phyloP scores from a whole-genome alignment of 78 protist genomes.

The Chrysochromulina parva region DNA sequence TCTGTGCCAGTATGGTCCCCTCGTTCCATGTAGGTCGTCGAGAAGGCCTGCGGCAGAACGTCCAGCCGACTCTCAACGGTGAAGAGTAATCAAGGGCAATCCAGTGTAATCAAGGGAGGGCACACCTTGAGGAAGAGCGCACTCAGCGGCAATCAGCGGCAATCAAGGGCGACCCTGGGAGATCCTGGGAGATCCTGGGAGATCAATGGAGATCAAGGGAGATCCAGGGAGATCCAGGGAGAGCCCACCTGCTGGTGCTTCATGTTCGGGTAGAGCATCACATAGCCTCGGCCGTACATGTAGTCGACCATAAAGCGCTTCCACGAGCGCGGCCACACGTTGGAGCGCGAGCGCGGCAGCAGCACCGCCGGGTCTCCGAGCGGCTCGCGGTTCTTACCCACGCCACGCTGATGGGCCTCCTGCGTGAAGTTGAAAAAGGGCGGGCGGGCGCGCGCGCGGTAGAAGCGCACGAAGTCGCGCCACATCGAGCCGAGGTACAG shows the following conservation, averaged over 20 bases:
- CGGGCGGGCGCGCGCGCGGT: not conserved
- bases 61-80: too few relatives aligned
- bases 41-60: not conserved
- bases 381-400: not conserved
- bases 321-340: constrained; percentile 39
- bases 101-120: too few relatives aligned
- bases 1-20: not conserved
- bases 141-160: too few relatives aligned
- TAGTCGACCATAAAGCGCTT: constrained; percentile 33
- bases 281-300: constrained; percentile 29
- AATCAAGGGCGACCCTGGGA: too few relatives aligned
- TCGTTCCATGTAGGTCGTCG: not conserved
- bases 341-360: not conserved
- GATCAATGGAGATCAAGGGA: too few relatives aligned
- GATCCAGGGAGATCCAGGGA: too few relatives aligned
- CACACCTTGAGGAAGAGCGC: too few relatives aligned
- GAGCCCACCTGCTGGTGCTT: not conserved
- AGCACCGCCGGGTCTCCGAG: not conserved
- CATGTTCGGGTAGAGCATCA: constrained; percentile 48
- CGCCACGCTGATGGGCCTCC: not conserved
- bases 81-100: too few relatives aligned
- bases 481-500: constrained; percentile 25
- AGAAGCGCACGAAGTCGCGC: constrained; percentile 21
- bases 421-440: not conserved
- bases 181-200: too few relatives aligned